Evolutionary conservation across 2,329 filamentous ascomycete genomes (phyloP).

Genomic region (Didymella pomorum): DNA sequence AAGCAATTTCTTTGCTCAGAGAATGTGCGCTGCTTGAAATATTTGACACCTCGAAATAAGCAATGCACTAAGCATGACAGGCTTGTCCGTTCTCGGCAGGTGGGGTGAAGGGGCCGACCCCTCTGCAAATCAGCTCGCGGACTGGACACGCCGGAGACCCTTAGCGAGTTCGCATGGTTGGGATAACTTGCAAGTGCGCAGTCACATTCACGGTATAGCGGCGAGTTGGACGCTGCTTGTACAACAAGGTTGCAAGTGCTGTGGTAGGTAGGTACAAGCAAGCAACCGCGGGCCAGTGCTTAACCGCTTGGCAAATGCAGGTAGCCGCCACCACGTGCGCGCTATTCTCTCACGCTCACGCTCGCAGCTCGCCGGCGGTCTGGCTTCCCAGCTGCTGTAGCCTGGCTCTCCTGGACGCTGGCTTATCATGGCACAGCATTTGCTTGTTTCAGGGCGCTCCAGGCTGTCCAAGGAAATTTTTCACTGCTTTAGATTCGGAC

Average conservation of each 20-base stretch:
- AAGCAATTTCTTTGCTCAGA: background rate
- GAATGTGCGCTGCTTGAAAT: background rate
- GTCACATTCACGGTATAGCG: background rate
- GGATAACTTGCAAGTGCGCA: background rate
- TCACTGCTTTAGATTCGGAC: background rate
- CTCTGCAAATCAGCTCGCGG: background rate
- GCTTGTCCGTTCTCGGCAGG: background rate
- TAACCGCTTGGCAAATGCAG: constrained; percentile 1
- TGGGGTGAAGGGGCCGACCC: background rate
- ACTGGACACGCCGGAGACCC: background rate
- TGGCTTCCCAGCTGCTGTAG: background rate
- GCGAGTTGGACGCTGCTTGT: background rate
- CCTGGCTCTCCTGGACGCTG: background rate
- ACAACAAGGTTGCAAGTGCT: background rate
- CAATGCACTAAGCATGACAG: background rate
- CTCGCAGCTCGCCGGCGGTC: background rate
- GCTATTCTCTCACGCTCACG: background rate
- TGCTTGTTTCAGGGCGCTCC: constrained; percentile 1
- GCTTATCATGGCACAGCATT: background rate
- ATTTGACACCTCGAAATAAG: background rate
- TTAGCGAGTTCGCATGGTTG: background rate
- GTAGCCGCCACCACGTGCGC: background rate
- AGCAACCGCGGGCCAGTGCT: constrained; percentile 9
- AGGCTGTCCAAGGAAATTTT: background rate
- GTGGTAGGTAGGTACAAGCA: constrained; percentile 7